Evolutionary conservation across 176 grass and related monocot genomes (phyloP).

Genomic region (Elymus sibiricus): DNA sequence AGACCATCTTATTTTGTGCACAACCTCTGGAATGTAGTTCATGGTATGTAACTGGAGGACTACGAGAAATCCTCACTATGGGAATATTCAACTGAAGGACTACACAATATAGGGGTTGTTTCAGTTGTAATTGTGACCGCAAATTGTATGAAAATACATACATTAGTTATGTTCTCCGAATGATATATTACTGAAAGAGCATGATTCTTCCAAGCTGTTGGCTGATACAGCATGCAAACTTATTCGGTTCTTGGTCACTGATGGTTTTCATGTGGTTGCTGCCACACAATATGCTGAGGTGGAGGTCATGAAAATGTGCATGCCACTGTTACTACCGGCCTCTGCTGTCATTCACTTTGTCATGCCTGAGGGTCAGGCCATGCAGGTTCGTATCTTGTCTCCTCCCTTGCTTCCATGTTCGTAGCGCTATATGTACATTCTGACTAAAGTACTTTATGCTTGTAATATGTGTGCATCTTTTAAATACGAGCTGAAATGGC

Average conservation of each 20-base stretch:
- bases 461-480: not conserved
- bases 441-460: not conserved
- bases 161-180: not conserved
- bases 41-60: not conserved
- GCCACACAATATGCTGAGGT: conserved; percentile 55
- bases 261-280: conserved; percentile 56
- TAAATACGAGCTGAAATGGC: not conserved
- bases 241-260: conserved; percentile 1
- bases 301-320: conserved; percentile 98
- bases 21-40: not conserved
- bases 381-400: conserved; percentile 45
- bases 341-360: too few species aligned
- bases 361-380: conserved; percentile 42
- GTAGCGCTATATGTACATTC: not conserved
- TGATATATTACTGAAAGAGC: conserved; percentile 65
- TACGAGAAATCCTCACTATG: not conserved
- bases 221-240: conserved; percentile 76
- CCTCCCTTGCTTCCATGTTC: not conserved
- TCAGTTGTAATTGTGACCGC: not conserved
- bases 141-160: not conserved
- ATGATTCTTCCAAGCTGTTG: conserved; percentile 83
- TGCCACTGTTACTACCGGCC: too few species aligned
- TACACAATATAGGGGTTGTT: not conserved
- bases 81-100: not conserved
- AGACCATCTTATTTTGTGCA: not conserved